Evolutionary conservation across 805 yeast species (phyloP), one percentile per base, ranked within the genome.

Genomic region (Sugiyamaella smithiae): DNA sequence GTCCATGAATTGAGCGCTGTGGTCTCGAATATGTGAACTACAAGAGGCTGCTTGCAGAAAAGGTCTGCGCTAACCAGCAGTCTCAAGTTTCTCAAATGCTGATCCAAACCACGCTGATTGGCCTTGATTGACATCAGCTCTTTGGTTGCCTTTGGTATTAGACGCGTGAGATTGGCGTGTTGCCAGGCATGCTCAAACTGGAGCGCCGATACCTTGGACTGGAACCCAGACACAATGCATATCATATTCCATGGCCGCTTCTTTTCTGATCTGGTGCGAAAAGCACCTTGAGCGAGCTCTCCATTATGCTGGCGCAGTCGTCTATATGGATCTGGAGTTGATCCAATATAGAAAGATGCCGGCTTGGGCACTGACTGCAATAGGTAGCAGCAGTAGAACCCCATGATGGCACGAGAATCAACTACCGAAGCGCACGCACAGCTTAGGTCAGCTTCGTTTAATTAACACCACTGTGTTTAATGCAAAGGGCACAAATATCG

Each of bases 111-210:
- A 12, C 59, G 45, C 14, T 46, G 37, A 5, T 26, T 32, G 20
- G 44, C 40, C 17, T 41, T 48, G 8, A 33, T 53, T 4, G 31
- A 41, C 29, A 63, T 69, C 1, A 72, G 65, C 8, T 78, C 61
- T 45, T 83, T 63, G 8, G 62, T 61, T 2, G 61, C 65, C 0
- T 55, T 53, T 1, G 65, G 59, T 2, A 86, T 78, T 59, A 80
- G 87, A 32, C 88, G 68, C 0, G 95, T 82, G 45, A 70, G 72
- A 53, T 82, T 72, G 1, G 82, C 70, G 63, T 86, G 93, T 57
- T 87, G 95, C 79, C 86, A 83, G 1, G 95, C 90, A 65, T 85
- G 89, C 43, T 88, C 96, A 64, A 87, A 87, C 63, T 81, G 90
- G 45, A 88, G 65, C 0, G 95, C 95, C 2, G 82, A 66, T 2